These are phyloP conservation scores for Hypoxylon crocopeplum DNA, from an alignment of 495 filamentous ascomycete genomes.

Conservation along the genomic window DNA sequence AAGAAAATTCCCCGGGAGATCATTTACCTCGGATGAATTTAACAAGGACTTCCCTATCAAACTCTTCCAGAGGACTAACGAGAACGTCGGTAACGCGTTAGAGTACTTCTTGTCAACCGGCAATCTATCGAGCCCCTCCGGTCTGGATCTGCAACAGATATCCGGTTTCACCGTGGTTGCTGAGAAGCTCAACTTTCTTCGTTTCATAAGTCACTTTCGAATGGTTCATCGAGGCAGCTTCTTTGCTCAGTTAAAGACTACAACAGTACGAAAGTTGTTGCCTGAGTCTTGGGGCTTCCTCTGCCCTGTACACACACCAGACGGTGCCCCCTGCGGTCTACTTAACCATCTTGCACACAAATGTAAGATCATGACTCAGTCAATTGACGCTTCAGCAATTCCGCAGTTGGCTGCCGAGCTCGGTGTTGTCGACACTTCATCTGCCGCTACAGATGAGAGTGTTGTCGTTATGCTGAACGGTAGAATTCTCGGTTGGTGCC, in stretches of 20 bases:
- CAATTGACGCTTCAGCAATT: constrained; percentile 73
- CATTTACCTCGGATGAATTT: constrained; percentile 75
- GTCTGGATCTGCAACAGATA: constrained; percentile 90
- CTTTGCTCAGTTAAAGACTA: constrained; percentile 97
- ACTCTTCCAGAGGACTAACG: constrained; percentile 79
- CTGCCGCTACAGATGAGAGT: constrained; percentile 76
- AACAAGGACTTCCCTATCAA: constrained; percentile 76
- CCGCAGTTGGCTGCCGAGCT: constrained; percentile 76
- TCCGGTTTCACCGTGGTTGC: constrained; percentile 96
- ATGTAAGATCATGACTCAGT: constrained; percentile 81
- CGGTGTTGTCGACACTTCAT: constrained; percentile 74
- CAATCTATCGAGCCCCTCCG: constrained; percentile 87
- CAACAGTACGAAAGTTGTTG: constrained; percentile 91
- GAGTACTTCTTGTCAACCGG: constrained; percentile 98
- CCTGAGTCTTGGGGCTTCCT: constrained; percentile 98
- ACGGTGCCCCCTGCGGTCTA: constrained; percentile 92
- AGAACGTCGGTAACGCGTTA: constrained; percentile 82
- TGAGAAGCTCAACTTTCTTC: constrained; percentile 98
- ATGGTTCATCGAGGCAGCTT: constrained; percentile 99
- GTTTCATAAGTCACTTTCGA: constrained; percentile 98
- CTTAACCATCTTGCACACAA: constrained; percentile 96
- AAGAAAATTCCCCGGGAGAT: constrained; percentile 64
- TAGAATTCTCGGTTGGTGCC: constrained; percentile 86
- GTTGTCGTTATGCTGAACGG: constrained; percentile 91
- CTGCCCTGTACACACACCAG: constrained; percentile 96